A percentile compares a stretch with the other conserved stretches of the same genome.
phyloP scores from a whole-genome alignment of 495 filamentous ascomycete species.

The Penicillium cataractarum region DNA sequence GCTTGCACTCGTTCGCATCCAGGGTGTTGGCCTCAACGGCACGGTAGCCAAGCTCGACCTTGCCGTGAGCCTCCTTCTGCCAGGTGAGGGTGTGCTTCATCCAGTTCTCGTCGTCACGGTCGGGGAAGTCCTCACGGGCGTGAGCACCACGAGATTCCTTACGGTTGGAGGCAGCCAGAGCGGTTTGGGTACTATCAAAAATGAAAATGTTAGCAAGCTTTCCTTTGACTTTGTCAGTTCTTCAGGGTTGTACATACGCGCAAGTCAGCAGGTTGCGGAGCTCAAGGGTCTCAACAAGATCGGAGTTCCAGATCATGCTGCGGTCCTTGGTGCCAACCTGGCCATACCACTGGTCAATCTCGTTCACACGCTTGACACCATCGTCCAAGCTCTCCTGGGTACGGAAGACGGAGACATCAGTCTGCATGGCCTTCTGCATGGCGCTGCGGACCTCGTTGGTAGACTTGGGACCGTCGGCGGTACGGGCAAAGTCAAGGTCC shows the following conservation, averaged over 20 bases:
- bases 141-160: slow-evolving; percentile 96
- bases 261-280: slow-evolving; percentile 92
- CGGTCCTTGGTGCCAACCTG: slow-evolving; percentile 94
- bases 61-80: slow-evolving; percentile 85
- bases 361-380: slow-evolving; percentile 77
- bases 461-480: slow-evolving; percentile 77
- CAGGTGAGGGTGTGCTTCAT: slow-evolving; percentile 98
- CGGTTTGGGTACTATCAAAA: slow-evolving; percentile 73
- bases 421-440: slow-evolving; percentile 99
- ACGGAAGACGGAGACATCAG: slow-evolving; percentile 95
- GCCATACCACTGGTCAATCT: slow-evolving; percentile 77
- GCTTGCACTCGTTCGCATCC: slow-evolving; percentile 87
- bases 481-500: slow-evolving; percentile 84
- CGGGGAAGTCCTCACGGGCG: slow-evolving; percentile 92
- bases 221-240: too few relatives aligned
- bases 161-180: slow-evolving; percentile 78
- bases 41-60: slow-evolving; percentile 78
- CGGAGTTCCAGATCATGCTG: slow-evolving; percentile 99
- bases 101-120: slow-evolving; percentile 92
- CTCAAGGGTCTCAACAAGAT: slow-evolving; percentile 94
- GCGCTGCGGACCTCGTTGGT: slow-evolving; percentile 84
- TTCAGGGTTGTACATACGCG: slow-evolving; percentile 62
- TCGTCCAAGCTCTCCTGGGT: slow-evolving; percentile 88
- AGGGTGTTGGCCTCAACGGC: slow-evolving; percentile 75
- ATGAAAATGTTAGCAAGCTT: slow-evolving; percentile 8